Percentiles rank a stretch among this genome's conserved stretches.
phyloP scores from a whole-genome alignment of 495 filamentous ascomycete genomes.

The Trichoderma orchidacearum region DNA sequence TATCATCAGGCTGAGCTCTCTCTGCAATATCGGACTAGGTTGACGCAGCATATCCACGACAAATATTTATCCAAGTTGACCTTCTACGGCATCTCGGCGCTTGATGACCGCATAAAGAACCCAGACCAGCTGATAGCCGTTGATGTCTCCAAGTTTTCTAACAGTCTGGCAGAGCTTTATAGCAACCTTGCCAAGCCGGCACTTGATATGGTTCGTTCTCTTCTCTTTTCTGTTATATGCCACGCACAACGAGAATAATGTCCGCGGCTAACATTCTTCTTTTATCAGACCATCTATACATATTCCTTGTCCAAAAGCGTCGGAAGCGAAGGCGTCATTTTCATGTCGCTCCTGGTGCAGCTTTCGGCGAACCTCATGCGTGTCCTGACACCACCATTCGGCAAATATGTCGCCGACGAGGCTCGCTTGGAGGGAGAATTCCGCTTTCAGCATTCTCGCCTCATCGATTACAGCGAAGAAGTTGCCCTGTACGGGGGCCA shows the following conservation, averaged over 20 bases:
- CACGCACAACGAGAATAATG: not conserved
- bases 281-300: slow-evolving; percentile 61
- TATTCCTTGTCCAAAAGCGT: slow-evolving; percentile 85
- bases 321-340: slow-evolving; percentile 83
- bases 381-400: slow-evolving; percentile 90
- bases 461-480: slow-evolving; percentile 94
- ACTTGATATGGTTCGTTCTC: slow-evolving; percentile 59
- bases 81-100: slow-evolving; percentile 87
- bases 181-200: slow-evolving; percentile 94
- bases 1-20: slow-evolving; percentile 95
- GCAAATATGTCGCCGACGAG: slow-evolving; percentile 95
- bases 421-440: slow-evolving; percentile 91
- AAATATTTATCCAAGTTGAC: slow-evolving; percentile 93
- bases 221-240: not conserved
- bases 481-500: slow-evolving; percentile 87
- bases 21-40: slow-evolving; percentile 76
- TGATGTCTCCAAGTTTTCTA: slow-evolving; percentile 91
- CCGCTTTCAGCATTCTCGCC: slow-evolving; percentile 80
- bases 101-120: slow-evolving; percentile 97
- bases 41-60: slow-evolving; percentile 86
- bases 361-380: slow-evolving; percentile 89
- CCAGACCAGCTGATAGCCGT: slow-evolving; percentile 95
- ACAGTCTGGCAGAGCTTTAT: slow-evolving; percentile 87
- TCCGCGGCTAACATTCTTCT: not conserved
- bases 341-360: slow-evolving; percentile 89